Base-by-base conservation (phyloP, 1,139 yeast genomes). In the Barnettozyma hawaiiensis region DNA sequence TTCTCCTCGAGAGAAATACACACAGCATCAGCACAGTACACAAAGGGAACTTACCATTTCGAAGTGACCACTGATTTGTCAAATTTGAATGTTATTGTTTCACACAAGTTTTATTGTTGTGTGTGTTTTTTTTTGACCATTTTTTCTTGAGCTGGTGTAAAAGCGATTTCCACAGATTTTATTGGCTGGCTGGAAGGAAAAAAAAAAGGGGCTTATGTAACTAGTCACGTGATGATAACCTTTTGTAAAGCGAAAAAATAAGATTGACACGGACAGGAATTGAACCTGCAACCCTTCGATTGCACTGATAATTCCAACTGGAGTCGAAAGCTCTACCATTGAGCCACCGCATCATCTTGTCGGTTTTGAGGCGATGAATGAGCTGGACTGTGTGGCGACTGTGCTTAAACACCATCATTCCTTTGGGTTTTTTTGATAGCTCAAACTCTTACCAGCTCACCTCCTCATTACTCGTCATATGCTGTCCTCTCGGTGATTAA, bases 311-410 rank as follows among this genome's bases (percentile, higher is more conserved):
- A 45, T 52, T 51, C 52, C 57, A 59, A 59, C 74, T 78, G 85
- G 85, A 81, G 78, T 79, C 86, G 78, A 78, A 78, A 77, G 85
- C 85, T 79, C 86, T 79, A 78, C 87, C 86, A 79, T 81, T 79
- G 85, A 81, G 86, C 86, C 85, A 79, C 84, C 81, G 82, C 85
- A 58, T 62, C 65, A 60, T 61, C 60, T 60, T 58, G 37, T 20
- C 45, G 46, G 40, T 43, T 26, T 35, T 6, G 5, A 20, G n/a
- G n/a, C n/a, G n/a, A n/a, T n/a, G n/a, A n/a, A n/a, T n/a, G n/a
- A n/a, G n/a, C n/a, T n/a, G n/a, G n/a, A n/a, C n/a, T n/a, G n/a
- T n/a, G n/a, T n/a, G n/a, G n/a, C n/a, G 11, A 16, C 37, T 33
- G 26, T 21, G 22, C 6, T n/a, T n/a, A n/a, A n/a, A n/a, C n/a